Evolutionary conservation across 768 basidiomycete species (phyloP).

Genomic region (Boletus sp.): DNA sequence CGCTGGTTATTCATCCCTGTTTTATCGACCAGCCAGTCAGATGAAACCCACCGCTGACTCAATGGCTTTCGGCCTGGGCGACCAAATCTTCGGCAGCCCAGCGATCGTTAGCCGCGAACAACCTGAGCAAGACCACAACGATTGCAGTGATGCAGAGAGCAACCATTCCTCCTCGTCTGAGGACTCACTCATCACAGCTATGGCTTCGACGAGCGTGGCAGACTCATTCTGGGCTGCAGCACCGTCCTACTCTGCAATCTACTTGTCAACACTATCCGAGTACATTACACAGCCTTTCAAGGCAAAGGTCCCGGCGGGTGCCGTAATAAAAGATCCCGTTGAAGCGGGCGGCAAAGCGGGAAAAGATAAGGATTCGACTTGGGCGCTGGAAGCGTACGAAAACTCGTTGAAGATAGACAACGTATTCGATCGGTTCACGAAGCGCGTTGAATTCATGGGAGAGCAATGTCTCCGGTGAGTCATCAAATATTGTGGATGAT

Average conservation of each 20-base stretch:
- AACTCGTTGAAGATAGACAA: conserved; percentile 77
- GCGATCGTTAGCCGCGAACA: conserved; percentile 17
- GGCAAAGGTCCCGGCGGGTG: conserved; percentile 41
- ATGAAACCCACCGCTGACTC: conserved; percentile 29
- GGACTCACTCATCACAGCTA: conserved; percentile 53
- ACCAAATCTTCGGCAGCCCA: conserved; percentile 59
- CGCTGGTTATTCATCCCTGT: background rate
- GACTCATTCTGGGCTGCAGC: conserved; percentile 68
- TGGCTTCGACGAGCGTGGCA: conserved; percentile 51
- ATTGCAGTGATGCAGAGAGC: conserved; percentile 34
- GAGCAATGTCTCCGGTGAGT: conserved; percentile 84
- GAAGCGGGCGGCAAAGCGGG: conserved; percentile 41
- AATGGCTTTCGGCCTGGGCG: conserved; percentile 54
- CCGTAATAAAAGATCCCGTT: conserved; percentile 41
- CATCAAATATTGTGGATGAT: background rate
- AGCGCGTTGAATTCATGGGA: conserved; percentile 65
- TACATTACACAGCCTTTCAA: conserved; percentile 63
- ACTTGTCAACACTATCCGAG: conserved; percentile 74
- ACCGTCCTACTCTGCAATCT: conserved; percentile 65
- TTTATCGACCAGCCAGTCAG: conserved; percentile 13
- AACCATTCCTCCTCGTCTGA: conserved; percentile 42
- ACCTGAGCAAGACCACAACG: conserved; percentile 17
- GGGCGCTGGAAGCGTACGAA: conserved; percentile 78
- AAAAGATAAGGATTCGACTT: conserved; percentile 51
- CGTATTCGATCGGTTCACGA: conserved; percentile 82